These are phyloP conservation scores for Datura wrightii DNA, from an alignment of 257 asterid genomes.

Conservation along the genomic window DNA sequence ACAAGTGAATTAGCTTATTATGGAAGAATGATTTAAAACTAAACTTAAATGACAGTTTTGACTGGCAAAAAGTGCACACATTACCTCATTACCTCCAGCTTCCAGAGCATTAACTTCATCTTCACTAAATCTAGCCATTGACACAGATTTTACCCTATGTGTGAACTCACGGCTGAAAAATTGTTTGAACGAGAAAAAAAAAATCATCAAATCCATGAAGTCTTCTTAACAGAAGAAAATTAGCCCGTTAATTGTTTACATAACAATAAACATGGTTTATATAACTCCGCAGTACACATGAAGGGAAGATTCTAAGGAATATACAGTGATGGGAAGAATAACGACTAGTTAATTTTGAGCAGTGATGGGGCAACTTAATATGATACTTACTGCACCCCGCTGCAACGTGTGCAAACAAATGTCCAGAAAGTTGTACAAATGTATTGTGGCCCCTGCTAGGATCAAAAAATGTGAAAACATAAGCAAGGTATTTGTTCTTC, in stretches of 20 bases:
- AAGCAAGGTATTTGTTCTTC: background rate
- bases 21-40: background rate
- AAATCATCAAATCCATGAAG: constrained; percentile 18
- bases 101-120: constrained; percentile 77
- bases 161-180: constrained; percentile 80
- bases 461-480: background rate
- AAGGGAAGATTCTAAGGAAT: background rate
- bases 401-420: constrained; percentile 87
- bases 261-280: background rate
- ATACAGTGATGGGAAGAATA: no score
- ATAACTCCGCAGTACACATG: background rate
- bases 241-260: background rate
- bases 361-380: background rate
- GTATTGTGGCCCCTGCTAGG: constrained; percentile 89
- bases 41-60: background rate
- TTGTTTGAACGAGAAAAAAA: constrained; percentile 26
- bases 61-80: background rate
- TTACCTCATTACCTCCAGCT: constrained; percentile 91
- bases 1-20: constrained; percentile 12
- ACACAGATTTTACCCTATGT: constrained; percentile 92
- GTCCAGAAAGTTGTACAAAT: constrained; percentile 94
- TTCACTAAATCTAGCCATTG: constrained; percentile 80
- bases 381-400: constrained; percentile 93
- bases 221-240: background rate
- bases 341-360: no score